Evolutionary conservation across 441 rosid species (phyloP).

Genomic region (Eruca vesicaria): DNA sequence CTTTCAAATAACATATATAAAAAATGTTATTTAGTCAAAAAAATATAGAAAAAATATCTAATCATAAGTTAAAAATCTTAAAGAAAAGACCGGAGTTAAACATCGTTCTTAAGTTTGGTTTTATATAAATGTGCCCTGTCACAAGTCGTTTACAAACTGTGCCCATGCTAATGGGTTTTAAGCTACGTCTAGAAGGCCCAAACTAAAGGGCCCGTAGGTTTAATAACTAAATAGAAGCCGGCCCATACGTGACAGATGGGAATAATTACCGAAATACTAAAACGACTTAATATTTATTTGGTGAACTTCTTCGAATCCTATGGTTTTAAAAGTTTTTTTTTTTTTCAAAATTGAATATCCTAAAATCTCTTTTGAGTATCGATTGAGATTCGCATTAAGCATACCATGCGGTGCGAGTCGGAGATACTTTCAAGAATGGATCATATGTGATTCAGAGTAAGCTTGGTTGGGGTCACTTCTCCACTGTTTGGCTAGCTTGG

Average conservation of each 20-base stretch:
- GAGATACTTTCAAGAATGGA: constrained; percentile 69
- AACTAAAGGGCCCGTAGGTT: background rate
- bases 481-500: constrained; percentile 86
- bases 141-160: too few relatives aligned
- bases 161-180: background rate
- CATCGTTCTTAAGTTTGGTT: too few relatives aligned
- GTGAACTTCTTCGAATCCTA: background rate
- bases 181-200: background rate
- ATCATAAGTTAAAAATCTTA: too few relatives aligned
- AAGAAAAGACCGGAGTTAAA: too few relatives aligned
- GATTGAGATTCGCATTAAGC: background rate
- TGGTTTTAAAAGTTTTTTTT: background rate
- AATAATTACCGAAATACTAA: background rate
- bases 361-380: too few relatives aligned
- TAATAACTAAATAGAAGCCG: background rate
- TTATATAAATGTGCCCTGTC: too few relatives aligned
- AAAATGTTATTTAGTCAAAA: too few relatives aligned
- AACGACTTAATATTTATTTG: background rate
- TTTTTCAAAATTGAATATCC: background rate
- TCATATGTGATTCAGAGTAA: constrained; percentile 64
- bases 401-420: constrained; percentile 60
- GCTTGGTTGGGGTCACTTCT: constrained; percentile 88
- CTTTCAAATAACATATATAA: too few relatives aligned
- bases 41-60: too few relatives aligned
- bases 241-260: background rate